These are phyloP conservation scores for Scleroderma citrinum DNA, from an alignment of 768 basidiomycete species.

Conservation along the genomic window DNA sequence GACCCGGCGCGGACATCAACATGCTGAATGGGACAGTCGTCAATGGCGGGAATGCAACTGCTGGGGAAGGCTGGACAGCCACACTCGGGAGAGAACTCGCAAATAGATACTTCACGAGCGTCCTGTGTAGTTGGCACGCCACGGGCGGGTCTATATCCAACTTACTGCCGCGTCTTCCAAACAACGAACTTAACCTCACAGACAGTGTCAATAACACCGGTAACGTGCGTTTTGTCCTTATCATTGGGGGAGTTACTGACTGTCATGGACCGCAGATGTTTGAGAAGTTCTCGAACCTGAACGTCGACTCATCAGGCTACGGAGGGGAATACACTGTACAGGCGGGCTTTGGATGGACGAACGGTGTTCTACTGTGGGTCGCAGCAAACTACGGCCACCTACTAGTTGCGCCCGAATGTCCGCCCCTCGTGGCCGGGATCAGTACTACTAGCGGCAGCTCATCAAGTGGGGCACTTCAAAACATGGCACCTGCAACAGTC, in stretches of 20 bases:
- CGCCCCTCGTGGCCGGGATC: constrained; percentile 29
- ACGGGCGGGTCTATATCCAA: constrained; percentile 82
- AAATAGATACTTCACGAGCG: constrained; percentile 79
- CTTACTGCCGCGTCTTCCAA: constrained; percentile 63
- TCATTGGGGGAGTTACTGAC: background rate
- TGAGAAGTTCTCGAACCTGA: constrained; percentile 77
- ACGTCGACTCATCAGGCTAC: constrained; percentile 71
- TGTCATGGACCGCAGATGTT: constrained; percentile 54
- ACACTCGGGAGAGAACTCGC: constrained; percentile 66
- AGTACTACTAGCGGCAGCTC: background rate
- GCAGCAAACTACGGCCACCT: constrained; percentile 58
- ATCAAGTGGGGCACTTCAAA: constrained; percentile 3
- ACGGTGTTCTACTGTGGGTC: constrained; percentile 74
- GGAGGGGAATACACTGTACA: constrained; percentile 91
- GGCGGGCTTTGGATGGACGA: constrained; percentile 87
- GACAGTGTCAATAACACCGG: constrained; percentile 62
- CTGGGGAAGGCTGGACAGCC: constrained; percentile 60
- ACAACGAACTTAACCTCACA: constrained; percentile 64
- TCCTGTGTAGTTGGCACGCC: constrained; percentile 86
- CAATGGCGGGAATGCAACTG: constrained; percentile 61
- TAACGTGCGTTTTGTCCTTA: constrained; percentile 46
- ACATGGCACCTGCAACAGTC: background rate
- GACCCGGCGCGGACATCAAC: constrained; percentile 58
- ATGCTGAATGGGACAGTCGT: constrained; percentile 46
- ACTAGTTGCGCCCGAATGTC: constrained; percentile 61